Evolutionary conservation across 345 rosid genomes (phyloP).

Genomic region (Draba incana): DNA sequence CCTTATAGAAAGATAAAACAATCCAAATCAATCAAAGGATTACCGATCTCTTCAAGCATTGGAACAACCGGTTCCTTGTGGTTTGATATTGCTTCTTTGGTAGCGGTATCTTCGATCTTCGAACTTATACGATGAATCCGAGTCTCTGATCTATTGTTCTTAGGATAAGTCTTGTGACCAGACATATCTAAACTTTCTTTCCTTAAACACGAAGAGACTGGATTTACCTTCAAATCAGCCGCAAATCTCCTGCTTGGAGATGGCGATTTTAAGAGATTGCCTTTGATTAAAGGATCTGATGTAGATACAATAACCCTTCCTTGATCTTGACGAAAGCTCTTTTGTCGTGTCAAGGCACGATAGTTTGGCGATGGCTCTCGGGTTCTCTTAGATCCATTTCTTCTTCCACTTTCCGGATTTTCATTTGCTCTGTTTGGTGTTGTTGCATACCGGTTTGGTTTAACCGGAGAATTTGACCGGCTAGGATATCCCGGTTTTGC

Average conservation of each 20-base stretch:
- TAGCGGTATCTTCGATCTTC: conserved; percentile 53
- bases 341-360: conserved; percentile 53
- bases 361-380: conserved; percentile 68
- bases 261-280: conserved; percentile 54
- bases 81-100: conserved; percentile 44
- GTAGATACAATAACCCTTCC: conserved; percentile 35
- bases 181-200: conserved; percentile 44
- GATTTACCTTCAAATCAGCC: conserved; percentile 38
- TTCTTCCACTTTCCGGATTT: conserved; percentile 33
- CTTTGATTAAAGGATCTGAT: conserved; percentile 33
- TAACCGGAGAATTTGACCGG: conserved; percentile 28
- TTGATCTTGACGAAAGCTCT: conserved; percentile 63
- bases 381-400: conserved; percentile 45
- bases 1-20: conserved; percentile 83
- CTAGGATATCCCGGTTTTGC: conserved; percentile 26
- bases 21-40: conserved; percentile 86
- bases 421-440: conserved; percentile 39
- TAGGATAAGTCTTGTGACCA: conserved; percentile 37
- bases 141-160: conserved; percentile 53
- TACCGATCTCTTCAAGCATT: conserved; percentile 59
- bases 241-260: conserved; percentile 57
- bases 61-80: conserved; percentile 40
- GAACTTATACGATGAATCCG: conserved; percentile 60
- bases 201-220: conserved; percentile 44
- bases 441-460: conserved; percentile 25